Conservation (phyloP, 768 basidiomycete species). For the Lepiota brunneoincarnata region DNA sequence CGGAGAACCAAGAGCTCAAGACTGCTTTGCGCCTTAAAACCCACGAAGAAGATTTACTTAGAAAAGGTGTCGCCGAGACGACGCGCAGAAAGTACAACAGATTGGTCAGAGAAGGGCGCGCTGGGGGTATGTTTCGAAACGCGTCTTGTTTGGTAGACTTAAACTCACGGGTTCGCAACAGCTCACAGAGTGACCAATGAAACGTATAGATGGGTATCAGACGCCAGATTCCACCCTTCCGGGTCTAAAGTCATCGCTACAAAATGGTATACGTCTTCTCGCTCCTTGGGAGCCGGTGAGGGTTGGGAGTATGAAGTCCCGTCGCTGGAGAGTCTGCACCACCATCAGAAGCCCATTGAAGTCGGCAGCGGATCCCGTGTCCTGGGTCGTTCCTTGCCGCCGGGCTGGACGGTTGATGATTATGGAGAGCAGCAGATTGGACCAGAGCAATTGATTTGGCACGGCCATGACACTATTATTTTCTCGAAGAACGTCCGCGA, state of each 20-base stretch:
- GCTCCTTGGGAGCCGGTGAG: slow-evolving; percentile 70
- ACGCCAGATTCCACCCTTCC: slow-evolving; percentile 69
- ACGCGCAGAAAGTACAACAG: slow-evolving; percentile 42
- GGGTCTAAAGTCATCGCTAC: slow-evolving; percentile 65
- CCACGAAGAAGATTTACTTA: slow-evolving; percentile 45
- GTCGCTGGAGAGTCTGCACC: slow-evolving; percentile 27
- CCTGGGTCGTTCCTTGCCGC: slow-evolving; percentile 53
- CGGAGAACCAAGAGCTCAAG: slow-evolving; percentile 26
- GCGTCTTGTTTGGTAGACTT: background rate
- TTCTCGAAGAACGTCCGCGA: slow-evolving; percentile 67
- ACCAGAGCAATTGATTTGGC: slow-evolving; percentile 69
- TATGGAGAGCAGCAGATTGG: slow-evolving; percentile 74
- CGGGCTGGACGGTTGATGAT: slow-evolving; percentile 56
- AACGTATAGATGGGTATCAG: slow-evolving; percentile 69
- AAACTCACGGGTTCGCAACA: slow-evolving; percentile 12
- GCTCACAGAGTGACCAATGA: slow-evolving; percentile 64
- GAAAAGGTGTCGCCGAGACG: slow-evolving; percentile 50
- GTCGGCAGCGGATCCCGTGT: slow-evolving; percentile 51
- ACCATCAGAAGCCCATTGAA: slow-evolving; percentile 24
- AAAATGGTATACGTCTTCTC: slow-evolving; percentile 69
- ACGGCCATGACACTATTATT: slow-evolving; percentile 53
- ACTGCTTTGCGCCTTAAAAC: slow-evolving; percentile 34
- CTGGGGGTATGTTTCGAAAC: slow-evolving; percentile 34
- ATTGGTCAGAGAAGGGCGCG: slow-evolving; percentile 56
- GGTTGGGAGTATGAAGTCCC: slow-evolving; percentile 68